Evolutionary conservation across 805 yeast species (phyloP).

Genomic region (Yarrowia divulgata): DNA sequence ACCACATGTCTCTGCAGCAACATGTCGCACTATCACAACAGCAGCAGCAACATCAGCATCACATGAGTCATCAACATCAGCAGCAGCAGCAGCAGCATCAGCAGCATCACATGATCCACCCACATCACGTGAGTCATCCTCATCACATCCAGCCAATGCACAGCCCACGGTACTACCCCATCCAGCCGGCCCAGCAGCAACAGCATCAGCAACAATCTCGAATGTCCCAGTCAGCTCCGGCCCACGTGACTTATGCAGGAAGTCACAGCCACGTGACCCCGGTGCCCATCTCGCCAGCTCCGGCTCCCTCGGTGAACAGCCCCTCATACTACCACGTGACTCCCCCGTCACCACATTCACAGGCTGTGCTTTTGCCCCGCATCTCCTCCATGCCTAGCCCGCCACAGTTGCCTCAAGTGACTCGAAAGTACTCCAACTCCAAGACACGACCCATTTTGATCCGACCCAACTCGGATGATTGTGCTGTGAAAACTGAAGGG

Average conservation of each 20-base stretch:
- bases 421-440: slow-evolving; percentile 26
- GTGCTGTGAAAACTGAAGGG: background rate
- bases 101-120: slow-evolving; percentile 9
- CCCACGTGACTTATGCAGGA: slow-evolving; percentile 20
- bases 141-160: slow-evolving; percentile 26
- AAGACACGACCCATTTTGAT: slow-evolving; percentile 26
- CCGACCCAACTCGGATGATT: slow-evolving; percentile 26
- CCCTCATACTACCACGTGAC: slow-evolving; percentile 19
- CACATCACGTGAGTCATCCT: slow-evolving; percentile 10
- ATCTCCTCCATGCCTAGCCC: slow-evolving; percentile 24
- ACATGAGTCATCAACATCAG: background rate
- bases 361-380: slow-evolving; percentile 16
- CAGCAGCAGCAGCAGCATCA: slow-evolving; percentile 15
- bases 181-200: slow-evolving; percentile 24
- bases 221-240: slow-evolving; percentile 25
- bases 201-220: slow-evolving; percentile 5
- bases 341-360: slow-evolving; percentile 36
- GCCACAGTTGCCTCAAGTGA: slow-evolving; percentile 18
- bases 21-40: slow-evolving; percentile 20
- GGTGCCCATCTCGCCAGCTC: slow-evolving; percentile 23
- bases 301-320: background rate
- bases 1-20: slow-evolving; percentile 15
- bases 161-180: slow-evolving; percentile 29
- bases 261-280: slow-evolving; percentile 22
- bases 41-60: slow-evolving; percentile 9